Evolutionary conservation across 768 basidiomycete genomes (phyloP).

Genomic region (Podaxis sp.): DNA sequence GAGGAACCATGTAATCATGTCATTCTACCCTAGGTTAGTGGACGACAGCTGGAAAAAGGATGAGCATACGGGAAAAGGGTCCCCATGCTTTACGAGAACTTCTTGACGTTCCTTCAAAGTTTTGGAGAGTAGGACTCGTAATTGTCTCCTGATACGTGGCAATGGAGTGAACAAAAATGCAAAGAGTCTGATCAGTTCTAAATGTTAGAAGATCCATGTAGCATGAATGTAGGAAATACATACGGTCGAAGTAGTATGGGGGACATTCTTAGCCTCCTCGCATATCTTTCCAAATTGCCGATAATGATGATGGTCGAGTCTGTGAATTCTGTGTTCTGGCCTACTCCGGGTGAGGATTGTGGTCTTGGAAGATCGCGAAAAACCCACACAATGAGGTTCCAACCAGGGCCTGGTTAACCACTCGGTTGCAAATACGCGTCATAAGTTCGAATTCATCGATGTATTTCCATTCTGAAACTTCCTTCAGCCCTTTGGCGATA

Average conservation of each 20-base stretch:
- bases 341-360: not conserved
- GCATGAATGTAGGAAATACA: not conserved
- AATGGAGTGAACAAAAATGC: constrained; percentile 4
- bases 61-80: not conserved
- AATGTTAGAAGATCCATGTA: not conserved
- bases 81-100: not conserved
- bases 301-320: not conserved
- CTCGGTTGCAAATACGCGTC: not conserved
- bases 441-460: constrained; percentile 14
- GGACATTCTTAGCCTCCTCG: not conserved
- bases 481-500: not conserved
- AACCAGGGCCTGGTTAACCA: constrained; percentile 15
- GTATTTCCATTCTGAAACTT: constrained; percentile 18
- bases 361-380: not conserved
- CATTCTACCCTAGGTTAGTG: not conserved
- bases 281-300: not conserved
- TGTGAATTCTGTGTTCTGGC: constrained; percentile 1
- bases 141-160: not conserved
- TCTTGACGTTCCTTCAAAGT: not conserved
- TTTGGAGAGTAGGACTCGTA: not conserved
- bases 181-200: not conserved
- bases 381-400: constrained; percentile 11
- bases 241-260: constrained; percentile 6
- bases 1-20: constrained; percentile 13
- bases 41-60: not conserved